A percentile compares a stretch with the other conserved stretches of the same genome.
These are phyloP conservation scores for Verticillium dahliae DNA, from an alignment of 2,329 filamentous ascomycete genomes.

Conservation along the genomic window DNA sequence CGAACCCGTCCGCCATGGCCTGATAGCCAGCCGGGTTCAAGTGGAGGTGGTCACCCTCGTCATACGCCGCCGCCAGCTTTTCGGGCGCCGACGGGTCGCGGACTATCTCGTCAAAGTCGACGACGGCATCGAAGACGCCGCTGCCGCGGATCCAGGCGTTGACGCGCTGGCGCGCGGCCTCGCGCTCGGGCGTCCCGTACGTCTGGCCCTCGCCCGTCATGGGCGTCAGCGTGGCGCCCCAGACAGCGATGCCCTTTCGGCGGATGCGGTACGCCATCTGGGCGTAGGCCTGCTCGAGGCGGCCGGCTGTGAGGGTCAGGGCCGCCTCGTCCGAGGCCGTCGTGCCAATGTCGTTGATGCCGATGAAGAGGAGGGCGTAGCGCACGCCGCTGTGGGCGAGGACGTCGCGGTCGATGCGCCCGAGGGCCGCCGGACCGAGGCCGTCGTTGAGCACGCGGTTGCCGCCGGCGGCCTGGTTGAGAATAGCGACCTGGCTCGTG, in stretches of 20 bases:
- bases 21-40: conserved; percentile 48
- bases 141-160: conserved; percentile 52
- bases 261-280: conserved; percentile 51
- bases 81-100: conserved; percentile 37
- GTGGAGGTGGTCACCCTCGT: conserved; percentile 57
- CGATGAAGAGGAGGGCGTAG: conserved; percentile 55
- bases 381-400: conserved; percentile 45
- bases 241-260: conserved; percentile 43
- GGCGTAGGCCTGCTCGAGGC: conserved; percentile 45
- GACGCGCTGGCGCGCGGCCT: conserved; percentile 45
- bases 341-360: conserved; percentile 58
- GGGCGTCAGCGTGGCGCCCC: conserved; percentile 48
- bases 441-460: conserved; percentile 55
- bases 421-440: conserved; percentile 50
- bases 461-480: conserved; percentile 58
- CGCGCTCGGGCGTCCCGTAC: conserved; percentile 44
- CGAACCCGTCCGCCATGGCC: conserved; percentile 47
- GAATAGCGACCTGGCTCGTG: conserved; percentile 36
- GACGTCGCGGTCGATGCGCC: conserved; percentile 53
- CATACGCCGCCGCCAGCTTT: conserved; percentile 33
- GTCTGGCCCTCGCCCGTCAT: conserved; percentile 36
- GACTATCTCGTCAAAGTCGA: conserved; percentile 54
- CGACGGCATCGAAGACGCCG: conserved; percentile 46
- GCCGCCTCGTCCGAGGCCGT: conserved; percentile 30
- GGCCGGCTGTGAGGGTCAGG: conserved; percentile 37